Base-by-base conservation (phyloP, 805 yeast genomes). In the Helenozyma rhizophorensis region DNA sequence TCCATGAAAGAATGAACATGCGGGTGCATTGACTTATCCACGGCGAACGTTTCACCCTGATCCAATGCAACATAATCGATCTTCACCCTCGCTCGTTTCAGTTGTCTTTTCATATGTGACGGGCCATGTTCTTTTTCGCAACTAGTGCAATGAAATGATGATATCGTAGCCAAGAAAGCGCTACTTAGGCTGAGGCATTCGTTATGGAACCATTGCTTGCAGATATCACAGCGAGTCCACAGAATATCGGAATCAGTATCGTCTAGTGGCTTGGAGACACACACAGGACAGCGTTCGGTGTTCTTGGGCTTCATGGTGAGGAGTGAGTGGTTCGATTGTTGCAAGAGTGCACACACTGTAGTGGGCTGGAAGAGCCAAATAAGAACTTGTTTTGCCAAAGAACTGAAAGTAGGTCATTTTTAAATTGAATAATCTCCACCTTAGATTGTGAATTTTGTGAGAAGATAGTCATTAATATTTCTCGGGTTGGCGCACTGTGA, bases 11-110 rank as follows among this genome's bases (percentile, higher is more conserved):
- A 41, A 33, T 30, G 58, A 32, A 74, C 60, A 50, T 84, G 95
- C 8, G 74, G 70, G 45, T 75, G 75, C 21, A 60, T 53, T 25
- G 70, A 64, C 39, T 63, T 54, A 54, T 68, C 65, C 4, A 72
- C 59, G 4, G 74, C 70, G 38, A 59, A 68, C 36, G 51, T 64
- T 53, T 78, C 81, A 4, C 95, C 95, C 34, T 79, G 81, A 52
- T 87, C 75, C 45, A 87, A 62, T 0, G 95, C 93, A 8, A 76
- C 78, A 50, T 87, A 87, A 51, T 87, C 95, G 27, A 88, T 72
- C 32, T 68, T 67, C n/a, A 64, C 58, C 25, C 48, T 44, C 11
- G 70, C 59, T 14, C 96, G 60, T 26, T 69, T 62, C 36, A 85
- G 78, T 23, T 65, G 65, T 24, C 89, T 59, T 34, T 66, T 72